Evolutionary conservation across 208 protist genomes (phyloP), one percentile per base, ranked within the genome.

Genomic region (Balamuthia mandrillaris): DNA sequence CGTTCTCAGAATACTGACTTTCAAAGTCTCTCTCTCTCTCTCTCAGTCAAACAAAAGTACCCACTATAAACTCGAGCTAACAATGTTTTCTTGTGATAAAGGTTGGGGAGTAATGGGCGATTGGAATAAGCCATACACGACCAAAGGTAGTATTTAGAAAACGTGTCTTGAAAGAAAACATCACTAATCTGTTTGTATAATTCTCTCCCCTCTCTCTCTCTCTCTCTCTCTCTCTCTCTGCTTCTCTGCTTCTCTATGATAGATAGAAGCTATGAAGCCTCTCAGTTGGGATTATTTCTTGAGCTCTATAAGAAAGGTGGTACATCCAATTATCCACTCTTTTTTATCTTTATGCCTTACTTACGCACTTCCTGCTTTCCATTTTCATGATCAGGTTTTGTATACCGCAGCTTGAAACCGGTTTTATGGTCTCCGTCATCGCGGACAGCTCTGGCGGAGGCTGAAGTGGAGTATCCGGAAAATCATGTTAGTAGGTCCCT

Each of bases 401-500:
- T 96, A 0, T 94, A 94, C 51, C 81, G 92, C 42, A 88, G 88
- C 16, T 42, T 85, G 2, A 94, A 94, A 81, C 93, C 94, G 14
- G 94, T 96, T 7, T 86, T 91, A 65, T 96, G 94, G 94, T 95
- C 91, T 31, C 93, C 93, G 1, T 92, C 86, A 0, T 89, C 88
- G 0, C 77, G 65, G 24, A 94, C 93, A 2, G 91, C 92, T 0
- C 81, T 94, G 5, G 94, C 94, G 5, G 93, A 95, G 74, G 87
- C 93, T 3, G 95, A 96, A 81, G 70, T 96, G 0, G 95, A 96
- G 84, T 96, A 96, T 86, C 81, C 85, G 27, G 91, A 93, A 1
- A 61, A 65, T 9, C 92, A 94, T 35, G 81, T 83, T 33, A 89
- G 81, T 37, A 45, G 63, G 51, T 88, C 88, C 0, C 65, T 87